Conservation (phyloP, 805 yeast genomes). For the Kazachstania viticola region DNA sequence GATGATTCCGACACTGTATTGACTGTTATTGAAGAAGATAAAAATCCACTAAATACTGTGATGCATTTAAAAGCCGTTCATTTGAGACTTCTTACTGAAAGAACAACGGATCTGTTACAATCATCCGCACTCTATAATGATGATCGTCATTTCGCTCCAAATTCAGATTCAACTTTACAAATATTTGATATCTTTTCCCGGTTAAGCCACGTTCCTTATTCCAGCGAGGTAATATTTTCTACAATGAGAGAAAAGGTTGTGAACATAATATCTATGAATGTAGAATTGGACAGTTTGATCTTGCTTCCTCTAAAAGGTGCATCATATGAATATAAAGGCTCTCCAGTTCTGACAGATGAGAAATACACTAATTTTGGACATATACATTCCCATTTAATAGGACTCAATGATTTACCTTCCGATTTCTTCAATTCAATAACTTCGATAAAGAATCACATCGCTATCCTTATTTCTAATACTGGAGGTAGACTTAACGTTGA, state of each 20-base stretch:
- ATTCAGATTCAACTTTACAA: conserved; percentile 23
- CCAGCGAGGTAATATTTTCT: conserved; percentile 46
- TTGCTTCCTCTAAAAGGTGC: conserved; percentile 22
- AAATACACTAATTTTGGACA: conserved; percentile 19
- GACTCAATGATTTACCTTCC: conserved; percentile 21
- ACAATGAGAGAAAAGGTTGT: conserved; percentile 21
- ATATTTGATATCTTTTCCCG: conserved; percentile 28
- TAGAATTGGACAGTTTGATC: conserved; percentile 10
- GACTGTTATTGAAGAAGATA: conserved; percentile 13
- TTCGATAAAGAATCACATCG: conserved; percentile 11
- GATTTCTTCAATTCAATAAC: conserved; percentile 16
- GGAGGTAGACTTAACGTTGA: conserved; percentile 13
- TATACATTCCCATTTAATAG: conserved; percentile 18
- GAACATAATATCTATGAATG: conserved; percentile 11
- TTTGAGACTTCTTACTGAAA: conserved; percentile 47
- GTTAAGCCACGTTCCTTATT: conserved; percentile 39
- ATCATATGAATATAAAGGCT: conserved; percentile 11
- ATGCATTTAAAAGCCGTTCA: conserved; percentile 27
- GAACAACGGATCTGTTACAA: conserved; percentile 59
- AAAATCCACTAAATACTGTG: conserved; percentile 15
- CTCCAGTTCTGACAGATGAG: conserved; percentile 10
- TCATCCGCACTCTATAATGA: conserved; percentile 37
- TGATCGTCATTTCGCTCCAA: conserved; percentile 18
- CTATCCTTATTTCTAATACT: conserved; percentile 17
- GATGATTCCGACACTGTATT: conserved; percentile 11